Conservation (phyloP, 1,139 yeast genomes). For the Suhomyces bokatorum region DNA sequence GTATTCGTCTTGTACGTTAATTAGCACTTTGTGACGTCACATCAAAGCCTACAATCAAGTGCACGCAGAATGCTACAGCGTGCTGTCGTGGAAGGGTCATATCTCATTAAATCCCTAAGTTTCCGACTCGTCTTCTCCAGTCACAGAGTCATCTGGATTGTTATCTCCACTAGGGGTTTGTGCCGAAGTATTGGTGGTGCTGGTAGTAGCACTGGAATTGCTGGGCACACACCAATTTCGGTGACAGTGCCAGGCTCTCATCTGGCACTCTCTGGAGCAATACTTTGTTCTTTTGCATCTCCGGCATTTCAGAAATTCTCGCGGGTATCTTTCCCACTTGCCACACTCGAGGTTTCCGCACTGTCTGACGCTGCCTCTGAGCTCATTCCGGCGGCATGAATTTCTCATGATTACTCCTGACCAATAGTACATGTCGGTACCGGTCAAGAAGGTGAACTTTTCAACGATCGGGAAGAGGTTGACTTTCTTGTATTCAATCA, state of each 20-base stretch:
- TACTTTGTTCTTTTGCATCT: slow-evolving; percentile 93
- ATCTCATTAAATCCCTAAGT: slow-evolving; percentile 6
- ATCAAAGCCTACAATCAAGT: too few species aligned
- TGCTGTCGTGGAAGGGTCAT: neutral
- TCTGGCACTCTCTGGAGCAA: slow-evolving; percentile 89
- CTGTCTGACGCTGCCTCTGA: slow-evolving; percentile 86
- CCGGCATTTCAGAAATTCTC: slow-evolving; percentile 93
- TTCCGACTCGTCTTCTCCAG: slow-evolving; percentile 13
- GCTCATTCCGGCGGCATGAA: slow-evolving; percentile 88
- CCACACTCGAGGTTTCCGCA: slow-evolving; percentile 95
- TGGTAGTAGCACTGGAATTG: slow-evolving; percentile 25
- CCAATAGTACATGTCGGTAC: slow-evolving; percentile 89
- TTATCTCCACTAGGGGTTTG: slow-evolving; percentile 7
- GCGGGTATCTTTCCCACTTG: slow-evolving; percentile 88
- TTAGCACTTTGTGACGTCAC: too few species aligned
- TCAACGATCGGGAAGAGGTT: slow-evolving; percentile 91
- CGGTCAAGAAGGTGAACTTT: slow-evolving; percentile 74
- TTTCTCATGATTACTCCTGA: slow-evolving; percentile 96
- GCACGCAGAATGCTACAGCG: too few species aligned
- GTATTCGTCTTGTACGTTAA: too few species aligned
- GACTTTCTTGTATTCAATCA: slow-evolving; percentile 53
- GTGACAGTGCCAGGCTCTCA: slow-evolving; percentile 89
- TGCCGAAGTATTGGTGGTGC: slow-evolving; percentile 15
- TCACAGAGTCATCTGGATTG: slow-evolving; percentile 12
- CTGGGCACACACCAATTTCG: slow-evolving; percentile 87